Evolutionary conservation across 2,329 filamentous ascomycete species (phyloP), one percentile per base, ranked within the genome.

Genomic region (Arthrobotrys sphaeroides): DNA sequence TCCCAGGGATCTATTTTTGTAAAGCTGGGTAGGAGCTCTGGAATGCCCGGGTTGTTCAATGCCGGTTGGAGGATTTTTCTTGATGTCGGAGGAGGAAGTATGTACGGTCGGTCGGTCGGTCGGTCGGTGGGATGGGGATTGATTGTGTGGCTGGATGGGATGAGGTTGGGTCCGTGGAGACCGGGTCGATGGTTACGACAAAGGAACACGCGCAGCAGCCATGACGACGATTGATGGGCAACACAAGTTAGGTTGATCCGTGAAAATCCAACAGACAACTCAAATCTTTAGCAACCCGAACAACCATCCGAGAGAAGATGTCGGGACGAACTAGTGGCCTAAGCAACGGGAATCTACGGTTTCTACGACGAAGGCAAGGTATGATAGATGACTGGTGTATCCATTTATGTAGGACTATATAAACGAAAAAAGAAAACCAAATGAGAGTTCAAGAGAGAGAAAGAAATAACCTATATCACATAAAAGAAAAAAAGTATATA

Each of bases 51-150:
- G n/a, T n/a, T n/a, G n/a, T n/a, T n/a, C n/a, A n/a, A n/a, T n/a
- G n/a, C n/a, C n/a, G n/a, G n/a, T n/a, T n/a, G n/a, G 81, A 88
- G 85, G 16, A n/a, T n/a, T 2, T 38, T 59, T 28, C 1, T 7
- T 28, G 18, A 40, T 12, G 43, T 28, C 40, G 36, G 18, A 13
- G 55, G 16, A 28, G 55, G 13, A 45, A 13, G 18, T 12, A 13
- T 12, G 38, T n/a, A 20, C 5, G 7, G 22, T 28, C 28, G 4
- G 36, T 45, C 24, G 16, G 40, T 13, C n/a, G 55, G 36, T n/a
- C n/a, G n/a, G n/a, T n/a, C n/a, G n/a, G n/a, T 22, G 28, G 38
- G 31, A 38, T 55, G 51, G 38, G 31, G 51, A n/a, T 55, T 38
- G 43, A 13, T 47, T 26, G 28, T 6, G 10, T 53, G 22, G 16